Percentiles rank a stretch among this genome's conserved stretches.
These are phyloP conservation scores for Pisolithus orientalis DNA, from an alignment of 768 basidiomycete genomes.

Conservation along the genomic window DNA sequence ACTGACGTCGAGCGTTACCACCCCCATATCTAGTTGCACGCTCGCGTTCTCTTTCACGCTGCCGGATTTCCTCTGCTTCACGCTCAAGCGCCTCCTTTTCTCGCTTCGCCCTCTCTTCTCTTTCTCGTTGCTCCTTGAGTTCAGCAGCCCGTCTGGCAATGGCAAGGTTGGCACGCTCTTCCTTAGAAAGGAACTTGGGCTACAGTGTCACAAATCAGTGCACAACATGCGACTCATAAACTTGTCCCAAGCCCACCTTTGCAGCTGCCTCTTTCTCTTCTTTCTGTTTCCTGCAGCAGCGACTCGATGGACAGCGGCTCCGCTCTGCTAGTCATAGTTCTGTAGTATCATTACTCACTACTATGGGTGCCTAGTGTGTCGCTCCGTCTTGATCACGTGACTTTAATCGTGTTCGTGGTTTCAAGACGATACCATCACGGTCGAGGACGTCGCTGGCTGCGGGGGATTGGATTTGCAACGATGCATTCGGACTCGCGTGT, in stretches of 20 bases:
- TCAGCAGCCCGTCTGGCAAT: conserved; percentile 84
- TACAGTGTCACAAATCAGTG: conserved; percentile 26
- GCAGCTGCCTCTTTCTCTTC: conserved; percentile 85
- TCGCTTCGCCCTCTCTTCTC: conserved; percentile 50
- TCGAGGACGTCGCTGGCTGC: conserved; percentile 12
- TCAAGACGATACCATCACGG: conserved; percentile 14
- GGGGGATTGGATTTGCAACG: conserved; percentile 10
- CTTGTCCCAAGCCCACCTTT: conserved; percentile 49
- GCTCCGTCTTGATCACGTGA: background rate
- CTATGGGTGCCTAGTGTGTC: background rate
- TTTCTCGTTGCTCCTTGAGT: conserved; percentile 64
- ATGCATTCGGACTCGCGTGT: conserved; percentile 21
- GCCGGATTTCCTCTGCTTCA: conserved; percentile 63
- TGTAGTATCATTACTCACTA: background rate
- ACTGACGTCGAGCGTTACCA: conserved; percentile 24
- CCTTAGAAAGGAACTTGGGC: conserved; percentile 94
- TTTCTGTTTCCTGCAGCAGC: conserved; percentile 77
- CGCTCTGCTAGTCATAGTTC: conserved; percentile 40
- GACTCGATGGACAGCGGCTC: conserved; percentile 87
- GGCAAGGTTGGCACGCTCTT: conserved; percentile 84
- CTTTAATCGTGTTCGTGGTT: background rate
- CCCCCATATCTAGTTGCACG: conserved; percentile 35
- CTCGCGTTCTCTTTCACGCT: conserved; percentile 39
- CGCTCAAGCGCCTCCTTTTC: conserved; percentile 71
- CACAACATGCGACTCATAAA: background rate